A percentile compares a stretch with the other conserved stretches of the same genome.
phyloP scores from a whole-genome alignment of 192 early-diverging fungal species.

The Coemansia sp. region DNA sequence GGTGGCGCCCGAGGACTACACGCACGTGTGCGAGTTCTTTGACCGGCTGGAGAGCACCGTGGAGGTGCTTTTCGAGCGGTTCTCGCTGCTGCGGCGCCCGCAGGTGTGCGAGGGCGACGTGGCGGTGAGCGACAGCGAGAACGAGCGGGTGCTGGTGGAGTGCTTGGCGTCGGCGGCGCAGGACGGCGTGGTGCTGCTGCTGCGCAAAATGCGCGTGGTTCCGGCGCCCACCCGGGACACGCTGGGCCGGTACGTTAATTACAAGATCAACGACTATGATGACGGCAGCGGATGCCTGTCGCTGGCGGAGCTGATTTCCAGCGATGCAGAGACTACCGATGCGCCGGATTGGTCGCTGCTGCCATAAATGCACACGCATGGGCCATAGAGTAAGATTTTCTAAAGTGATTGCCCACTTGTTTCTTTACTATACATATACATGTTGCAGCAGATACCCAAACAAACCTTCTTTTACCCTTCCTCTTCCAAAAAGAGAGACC shows the following conservation, averaged over 20 bases:
- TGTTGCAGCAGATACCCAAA: too few relatives aligned
- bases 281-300: not conserved
- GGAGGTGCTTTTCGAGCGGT: constrained; percentile 36
- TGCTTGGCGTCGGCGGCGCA: constrained; percentile 37
- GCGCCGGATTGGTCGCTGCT: not conserved
- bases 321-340: not conserved
- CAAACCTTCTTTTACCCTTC: too few relatives aligned
- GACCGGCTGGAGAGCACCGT: constrained; percentile 23
- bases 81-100: constrained; percentile 34
- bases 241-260: not conserved
- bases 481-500: too few relatives aligned
- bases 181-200: constrained; percentile 40
- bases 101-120: constrained; percentile 42
- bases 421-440: too few relatives aligned
- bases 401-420: too few relatives aligned
- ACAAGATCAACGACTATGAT: not conserved
- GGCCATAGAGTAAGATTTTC: too few relatives aligned
- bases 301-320: not conserved
- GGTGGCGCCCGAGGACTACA: constrained; percentile 33
- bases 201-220: constrained; percentile 8
- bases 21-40: constrained; percentile 30
- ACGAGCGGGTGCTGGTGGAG: constrained; percentile 32
- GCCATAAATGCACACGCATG: too few relatives aligned
- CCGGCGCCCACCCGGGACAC: constrained; percentile 3
- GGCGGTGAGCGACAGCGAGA: constrained; percentile 22